Conservation (phyloP, 2,329 filamentous ascomycete species). For the Colletotrichum zoysiae region DNA sequence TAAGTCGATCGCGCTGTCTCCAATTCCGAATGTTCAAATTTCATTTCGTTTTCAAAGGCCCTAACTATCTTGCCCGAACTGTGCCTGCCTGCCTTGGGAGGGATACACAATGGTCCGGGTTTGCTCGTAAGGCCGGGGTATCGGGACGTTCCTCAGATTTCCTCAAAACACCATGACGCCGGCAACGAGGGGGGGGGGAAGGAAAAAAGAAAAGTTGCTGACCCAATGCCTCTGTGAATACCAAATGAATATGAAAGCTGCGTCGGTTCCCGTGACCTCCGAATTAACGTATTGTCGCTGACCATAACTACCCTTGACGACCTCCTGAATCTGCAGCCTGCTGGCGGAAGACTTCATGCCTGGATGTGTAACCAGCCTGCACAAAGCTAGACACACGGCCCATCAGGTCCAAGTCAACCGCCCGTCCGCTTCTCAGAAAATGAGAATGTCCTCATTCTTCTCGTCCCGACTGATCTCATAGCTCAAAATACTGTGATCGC, state of each 20-base stretch:
- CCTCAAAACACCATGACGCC: conserved; percentile 29
- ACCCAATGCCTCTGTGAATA: not conserved
- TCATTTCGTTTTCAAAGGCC: conserved; percentile 18
- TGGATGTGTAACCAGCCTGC: not conserved
- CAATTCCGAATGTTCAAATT: not conserved
- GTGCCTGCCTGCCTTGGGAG: not conserved
- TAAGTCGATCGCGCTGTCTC: not conserved
- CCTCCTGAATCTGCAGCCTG: not conserved
- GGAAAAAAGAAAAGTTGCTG: not conserved
- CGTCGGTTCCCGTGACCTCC: not conserved
- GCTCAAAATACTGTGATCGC: conserved; percentile 75
- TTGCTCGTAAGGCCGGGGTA: conserved; percentile 28
- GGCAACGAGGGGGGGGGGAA: not conserved
- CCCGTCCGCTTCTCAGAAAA: conserved; percentile 19
- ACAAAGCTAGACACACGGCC: not conserved
- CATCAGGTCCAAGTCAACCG: not conserved
- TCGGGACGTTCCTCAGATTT: conserved; percentile 13
- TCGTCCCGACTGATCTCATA: conserved; percentile 72
- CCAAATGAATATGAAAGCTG: not conserved
- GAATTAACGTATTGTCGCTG: not conserved
- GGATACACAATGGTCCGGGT: not conserved
- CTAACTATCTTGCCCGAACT: conserved; percentile 22
- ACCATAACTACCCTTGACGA: not conserved
- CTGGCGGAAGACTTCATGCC: not conserved
- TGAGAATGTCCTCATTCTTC: conserved; percentile 44